These are phyloP conservation scores for Lentinula novae-zelandiae DNA, from an alignment of 1,284 basidiomycete genomes.

Conservation along the genomic window DNA sequence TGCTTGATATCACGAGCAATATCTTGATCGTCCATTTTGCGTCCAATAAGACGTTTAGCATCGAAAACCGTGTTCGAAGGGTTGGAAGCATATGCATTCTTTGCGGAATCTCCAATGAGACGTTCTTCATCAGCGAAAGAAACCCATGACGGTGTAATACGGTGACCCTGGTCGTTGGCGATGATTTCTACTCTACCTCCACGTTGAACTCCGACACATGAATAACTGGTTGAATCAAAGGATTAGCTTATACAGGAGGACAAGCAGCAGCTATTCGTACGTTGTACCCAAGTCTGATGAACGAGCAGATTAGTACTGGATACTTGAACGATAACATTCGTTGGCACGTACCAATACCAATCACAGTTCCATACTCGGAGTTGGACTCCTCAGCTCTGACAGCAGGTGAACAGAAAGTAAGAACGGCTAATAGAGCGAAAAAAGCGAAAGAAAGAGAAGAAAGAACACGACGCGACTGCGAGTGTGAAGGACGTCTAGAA, in stretches of 20 bases:
- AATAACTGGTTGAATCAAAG: constrained; percentile 45
- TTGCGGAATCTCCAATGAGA: constrained; percentile 79
- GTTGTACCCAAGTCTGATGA: constrained; percentile 75
- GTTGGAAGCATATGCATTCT: constrained; percentile 80
- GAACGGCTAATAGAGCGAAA: constrained; percentile 59
- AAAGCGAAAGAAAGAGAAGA: constrained; percentile 65
- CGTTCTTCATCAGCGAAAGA: constrained; percentile 90
- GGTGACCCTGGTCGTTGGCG: constrained; percentile 96
- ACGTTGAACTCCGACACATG: constrained; percentile 85
- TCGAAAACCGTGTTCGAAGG: constrained; percentile 96
- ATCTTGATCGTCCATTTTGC: constrained; percentile 78
- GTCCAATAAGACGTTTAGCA: constrained; percentile 95
- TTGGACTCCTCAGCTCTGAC: constrained; percentile 55
- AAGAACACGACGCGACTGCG: constrained; percentile 50
- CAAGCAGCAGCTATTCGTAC: constrained; percentile 33
- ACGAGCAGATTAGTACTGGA: constrained; percentile 20
- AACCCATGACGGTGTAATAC: constrained; percentile 96
- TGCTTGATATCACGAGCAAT: constrained; percentile 83
- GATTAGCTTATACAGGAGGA: background rate
- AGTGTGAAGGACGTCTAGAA: constrained; percentile 46
- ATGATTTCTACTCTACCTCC: constrained; percentile 95
- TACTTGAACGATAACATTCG: background rate
- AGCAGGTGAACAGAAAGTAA: constrained; percentile 57
- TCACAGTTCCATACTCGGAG: constrained; percentile 85
- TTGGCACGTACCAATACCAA: constrained; percentile 82